Percentiles rank a stretch among this genome's conserved stretches.
Evolutionary conservation across 1,139 yeast species (phyloP).

Genomic region (Yarrowia galli): DNA sequence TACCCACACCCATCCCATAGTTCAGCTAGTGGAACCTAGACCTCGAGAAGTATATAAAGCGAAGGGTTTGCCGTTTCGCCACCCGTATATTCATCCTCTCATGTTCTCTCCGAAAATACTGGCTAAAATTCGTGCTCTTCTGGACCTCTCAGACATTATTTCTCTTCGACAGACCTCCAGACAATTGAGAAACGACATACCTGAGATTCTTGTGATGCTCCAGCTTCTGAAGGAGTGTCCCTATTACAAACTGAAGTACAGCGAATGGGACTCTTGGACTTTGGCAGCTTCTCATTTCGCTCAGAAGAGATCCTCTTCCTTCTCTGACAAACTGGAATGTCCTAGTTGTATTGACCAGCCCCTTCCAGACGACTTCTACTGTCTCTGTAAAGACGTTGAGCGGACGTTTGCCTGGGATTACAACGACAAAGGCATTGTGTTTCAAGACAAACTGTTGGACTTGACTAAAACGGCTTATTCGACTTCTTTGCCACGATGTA

Average conservation of each 20-base stretch:
- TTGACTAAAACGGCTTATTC: not conserved
- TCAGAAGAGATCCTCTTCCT: not conserved
- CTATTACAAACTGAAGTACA: not conserved
- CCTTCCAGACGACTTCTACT: not conserved
- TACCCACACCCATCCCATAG: not conserved
- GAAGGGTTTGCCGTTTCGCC: not conserved
- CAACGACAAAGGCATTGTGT: not conserved
- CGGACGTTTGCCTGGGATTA: not conserved
- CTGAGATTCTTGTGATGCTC: not conserved
- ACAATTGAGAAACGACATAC: not conserved
- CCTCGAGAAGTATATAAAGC: not conserved
- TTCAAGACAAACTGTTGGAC: not conserved
- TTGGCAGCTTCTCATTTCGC: not conserved
- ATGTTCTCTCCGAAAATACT: not conserved
- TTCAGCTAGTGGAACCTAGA: conserved; percentile 3
- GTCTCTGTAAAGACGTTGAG: not conserved
- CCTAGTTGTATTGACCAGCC: not conserved
- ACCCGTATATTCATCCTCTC: too few species aligned
- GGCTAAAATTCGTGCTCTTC: not conserved
- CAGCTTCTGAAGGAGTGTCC: not conserved
- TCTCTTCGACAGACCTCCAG: not conserved
- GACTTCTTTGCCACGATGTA: not conserved
- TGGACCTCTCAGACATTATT: not conserved
- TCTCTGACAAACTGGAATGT: conserved; percentile 3
- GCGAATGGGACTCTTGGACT: not conserved